Conservation (phyloP, 2,329 filamentous ascomycete species). For the Sporothrix humicola region DNA sequence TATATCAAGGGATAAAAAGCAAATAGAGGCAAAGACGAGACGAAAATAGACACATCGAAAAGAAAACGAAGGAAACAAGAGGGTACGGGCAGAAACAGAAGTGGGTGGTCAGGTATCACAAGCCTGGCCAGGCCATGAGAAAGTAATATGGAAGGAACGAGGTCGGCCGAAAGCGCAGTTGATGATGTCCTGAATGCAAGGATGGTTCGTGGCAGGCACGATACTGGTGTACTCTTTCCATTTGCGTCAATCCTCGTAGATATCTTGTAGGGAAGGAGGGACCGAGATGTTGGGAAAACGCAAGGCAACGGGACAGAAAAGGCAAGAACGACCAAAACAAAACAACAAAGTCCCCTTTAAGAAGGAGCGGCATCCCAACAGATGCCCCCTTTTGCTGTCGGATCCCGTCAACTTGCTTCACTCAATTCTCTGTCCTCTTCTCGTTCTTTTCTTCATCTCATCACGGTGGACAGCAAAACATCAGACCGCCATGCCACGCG, state of each 20-base stretch:
- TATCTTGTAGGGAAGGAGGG: background rate
- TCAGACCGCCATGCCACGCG: conserved; percentile 12
- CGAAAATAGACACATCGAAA: background rate
- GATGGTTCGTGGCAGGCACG: background rate
- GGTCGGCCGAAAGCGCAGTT: background rate
- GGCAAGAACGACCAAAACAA: background rate
- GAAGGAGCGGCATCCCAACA: conserved; percentile 10
- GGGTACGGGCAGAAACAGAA: background rate
- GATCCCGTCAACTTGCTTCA: background rate
- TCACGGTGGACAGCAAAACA: background rate
- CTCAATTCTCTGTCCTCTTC: background rate
- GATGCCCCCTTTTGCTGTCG: too few relatives aligned
- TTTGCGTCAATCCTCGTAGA: background rate
- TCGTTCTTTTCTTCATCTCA: background rate
- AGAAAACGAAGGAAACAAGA: too few relatives aligned
- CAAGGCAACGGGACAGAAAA: background rate
- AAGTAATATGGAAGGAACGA: background rate
- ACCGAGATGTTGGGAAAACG: background rate
- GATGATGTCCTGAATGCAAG: background rate
- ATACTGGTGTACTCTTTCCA: background rate
- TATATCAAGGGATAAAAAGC: too few relatives aligned
- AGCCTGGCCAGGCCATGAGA: background rate
- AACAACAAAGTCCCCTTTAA: background rate
- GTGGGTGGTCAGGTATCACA: background rate
- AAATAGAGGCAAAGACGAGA: background rate